phyloP scores from a whole-genome alignment of 495 filamentous ascomycete species.

The Ascobolus immersus region DNA sequence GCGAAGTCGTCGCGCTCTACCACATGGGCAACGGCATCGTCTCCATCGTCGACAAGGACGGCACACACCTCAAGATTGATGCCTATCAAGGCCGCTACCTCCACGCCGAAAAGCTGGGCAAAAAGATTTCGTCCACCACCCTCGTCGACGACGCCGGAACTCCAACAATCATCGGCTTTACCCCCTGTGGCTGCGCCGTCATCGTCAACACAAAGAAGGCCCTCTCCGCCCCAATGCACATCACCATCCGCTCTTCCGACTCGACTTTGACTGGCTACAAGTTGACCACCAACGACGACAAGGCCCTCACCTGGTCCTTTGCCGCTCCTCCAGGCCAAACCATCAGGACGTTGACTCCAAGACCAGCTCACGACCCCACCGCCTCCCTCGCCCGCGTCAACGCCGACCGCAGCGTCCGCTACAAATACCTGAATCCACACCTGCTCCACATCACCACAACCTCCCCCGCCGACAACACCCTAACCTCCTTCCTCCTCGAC shows the following conservation, averaged over 20 bases:
- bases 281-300: slow-evolving; percentile 34
- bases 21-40: slow-evolving; percentile 16
- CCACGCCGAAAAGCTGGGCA: slow-evolving; percentile 6
- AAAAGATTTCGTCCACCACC: slow-evolving; percentile 21
- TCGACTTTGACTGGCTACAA: too few species aligned
- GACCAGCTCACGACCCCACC: slow-evolving; percentile 57
- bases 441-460: slow-evolving; percentile 46
- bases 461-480: slow-evolving; percentile 25
- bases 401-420: slow-evolving; percentile 70
- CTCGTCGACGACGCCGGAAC: slow-evolving; percentile 26
- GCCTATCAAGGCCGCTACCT: slow-evolving; percentile 17
- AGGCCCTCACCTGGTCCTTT: slow-evolving; percentile 57
- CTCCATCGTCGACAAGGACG: slow-evolving; percentile 14
- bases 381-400: slow-evolving; percentile 88
- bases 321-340: slow-evolving; percentile 36
- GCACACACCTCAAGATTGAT: slow-evolving; percentile 16
- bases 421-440: slow-evolving; percentile 92
- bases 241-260: too few species aligned
- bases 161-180: too few species aligned
- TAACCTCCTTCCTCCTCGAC: slow-evolving; percentile 51
- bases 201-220: too few species aligned
- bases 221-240: too few species aligned
- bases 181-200: too few species aligned
- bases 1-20: slow-evolving; percentile 31
- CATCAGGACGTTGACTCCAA: slow-evolving; percentile 36